Percentiles rank a stretch among this genome's conserved stretches.
These are phyloP conservation scores for Rhododendron simsii DNA, from an alignment of 148 eudicot genomes.

Conservation along the genomic window DNA sequence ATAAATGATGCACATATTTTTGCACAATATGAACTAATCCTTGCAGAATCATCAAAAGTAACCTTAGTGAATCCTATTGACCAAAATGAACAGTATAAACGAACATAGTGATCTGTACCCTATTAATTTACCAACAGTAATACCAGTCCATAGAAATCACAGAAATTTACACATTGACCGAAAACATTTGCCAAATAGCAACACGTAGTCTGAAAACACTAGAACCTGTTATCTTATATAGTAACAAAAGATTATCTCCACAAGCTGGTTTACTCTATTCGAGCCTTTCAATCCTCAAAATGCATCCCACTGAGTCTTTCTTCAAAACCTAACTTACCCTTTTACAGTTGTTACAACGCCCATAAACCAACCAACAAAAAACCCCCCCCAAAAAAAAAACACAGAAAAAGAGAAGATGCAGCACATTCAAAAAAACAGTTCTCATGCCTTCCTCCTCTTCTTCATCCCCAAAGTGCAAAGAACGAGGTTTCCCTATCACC, in stretches of 20 bases:
- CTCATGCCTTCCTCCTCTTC: conserved; percentile 23
- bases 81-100: neutral
- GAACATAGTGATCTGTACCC: neutral
- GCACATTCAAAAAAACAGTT: neutral
- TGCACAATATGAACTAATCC: neutral
- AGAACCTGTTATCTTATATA: neutral
- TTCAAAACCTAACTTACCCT: neutral
- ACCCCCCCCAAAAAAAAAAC: neutral
- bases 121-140: neutral
- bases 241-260: neutral
- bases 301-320: neutral
- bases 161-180: neutral
- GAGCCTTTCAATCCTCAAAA: neutral
- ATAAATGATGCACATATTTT: neutral
- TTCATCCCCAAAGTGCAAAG: conserved; percentile 5
- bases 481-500: neutral
- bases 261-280: neutral
- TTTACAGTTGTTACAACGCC: neutral
- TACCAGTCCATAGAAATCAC: neutral
- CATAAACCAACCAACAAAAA: neutral
- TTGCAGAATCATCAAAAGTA: too few relatives aligned
- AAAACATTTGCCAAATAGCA: neutral
- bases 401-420: neutral
- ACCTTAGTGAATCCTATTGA: neutral
- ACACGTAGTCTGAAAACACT: neutral